phyloP scores from a whole-genome alignment of 2,329 filamentous ascomycete genomes.

The Alternaria brassicicola region DNA sequence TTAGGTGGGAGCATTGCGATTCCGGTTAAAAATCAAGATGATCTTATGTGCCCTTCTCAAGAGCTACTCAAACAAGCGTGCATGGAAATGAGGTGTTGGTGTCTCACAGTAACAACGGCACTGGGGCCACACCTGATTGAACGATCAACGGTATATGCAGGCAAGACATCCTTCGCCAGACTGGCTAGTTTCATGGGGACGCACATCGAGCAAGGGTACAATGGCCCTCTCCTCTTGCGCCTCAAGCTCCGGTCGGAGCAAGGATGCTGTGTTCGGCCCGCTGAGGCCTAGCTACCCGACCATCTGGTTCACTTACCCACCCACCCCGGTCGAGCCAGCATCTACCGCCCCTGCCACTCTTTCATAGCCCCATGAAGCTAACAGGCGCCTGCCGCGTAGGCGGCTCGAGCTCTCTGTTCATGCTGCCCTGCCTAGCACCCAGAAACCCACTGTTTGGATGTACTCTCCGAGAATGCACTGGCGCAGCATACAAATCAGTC shows the following conservation, averaged over 20 bases:
- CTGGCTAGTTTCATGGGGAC: conserved; percentile 15
- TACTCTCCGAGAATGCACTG: conserved; percentile 40
- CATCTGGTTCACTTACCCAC: conserved; percentile 25
- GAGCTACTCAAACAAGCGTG: conserved; percentile 20
- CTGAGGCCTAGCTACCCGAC: conserved; percentile 40
- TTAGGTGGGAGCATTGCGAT: conserved; percentile 12
- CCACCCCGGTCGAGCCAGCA: conserved; percentile 32
- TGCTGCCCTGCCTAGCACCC: conserved; percentile 41
- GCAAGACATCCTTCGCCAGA: conserved; percentile 11
- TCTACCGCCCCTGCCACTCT: conserved; percentile 11
- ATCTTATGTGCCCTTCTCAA: conserved; percentile 17
- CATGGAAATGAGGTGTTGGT: conserved; percentile 24
- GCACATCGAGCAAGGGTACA: conserved; percentile 24
- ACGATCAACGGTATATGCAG: conserved; percentile 23
- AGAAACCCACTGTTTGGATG: conserved; percentile 40
- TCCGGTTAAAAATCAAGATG: conserved; percentile 19
- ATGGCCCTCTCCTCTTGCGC: conserved; percentile 34
- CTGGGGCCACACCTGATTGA: conserved; percentile 23
- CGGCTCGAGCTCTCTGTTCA: conserved; percentile 39
- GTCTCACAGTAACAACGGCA: conserved; percentile 24
- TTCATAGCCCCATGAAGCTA: conserved; percentile 40
- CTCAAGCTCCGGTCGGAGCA: conserved; percentile 34
- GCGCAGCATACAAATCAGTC: conserved; percentile 40
- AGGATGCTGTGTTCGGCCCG: conserved; percentile 41
- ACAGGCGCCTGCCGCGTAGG: conserved; percentile 45